Conservation (phyloP, 179 eudicot species). For the Silene vulgaris region DNA sequence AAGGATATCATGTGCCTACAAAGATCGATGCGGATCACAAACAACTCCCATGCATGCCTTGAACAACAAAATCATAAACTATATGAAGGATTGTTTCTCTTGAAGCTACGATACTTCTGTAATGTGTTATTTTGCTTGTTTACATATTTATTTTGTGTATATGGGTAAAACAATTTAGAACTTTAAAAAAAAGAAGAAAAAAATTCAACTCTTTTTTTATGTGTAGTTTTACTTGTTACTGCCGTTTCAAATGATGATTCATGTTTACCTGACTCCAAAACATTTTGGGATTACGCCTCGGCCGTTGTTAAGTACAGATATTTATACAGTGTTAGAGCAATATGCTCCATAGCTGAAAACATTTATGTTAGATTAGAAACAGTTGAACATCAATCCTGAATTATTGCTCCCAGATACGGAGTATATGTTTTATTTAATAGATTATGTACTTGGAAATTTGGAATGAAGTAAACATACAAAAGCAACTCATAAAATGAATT, state of each 20-base stretch:
- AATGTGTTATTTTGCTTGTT: too few relatives aligned
- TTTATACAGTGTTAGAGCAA: neutral
- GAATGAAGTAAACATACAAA: neutral
- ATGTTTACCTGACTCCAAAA: neutral
- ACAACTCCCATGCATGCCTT: neutral
- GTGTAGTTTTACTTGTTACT: neutral
- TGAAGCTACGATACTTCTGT: neutral
- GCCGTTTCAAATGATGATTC: neutral
- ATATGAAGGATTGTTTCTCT: neutral
- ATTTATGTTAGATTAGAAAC: neutral
- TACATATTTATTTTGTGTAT: neutral
- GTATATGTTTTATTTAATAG: neutral
- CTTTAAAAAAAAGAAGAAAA: too few relatives aligned
- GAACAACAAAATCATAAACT: neutral
- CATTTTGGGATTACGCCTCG: too few relatives aligned
- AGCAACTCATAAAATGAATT: neutral
- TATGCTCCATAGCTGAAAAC: neutral
- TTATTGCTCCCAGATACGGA: neutral
- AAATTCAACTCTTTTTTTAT: too few relatives aligned
- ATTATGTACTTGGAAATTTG: neutral
- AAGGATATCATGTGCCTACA: slow-evolving; percentile 71
- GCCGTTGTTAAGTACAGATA: neutral
- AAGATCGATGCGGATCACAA: slow-evolving; percentile 1
- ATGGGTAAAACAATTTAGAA: neutral
- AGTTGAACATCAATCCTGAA: neutral